phyloP scores from a whole-genome alignment of 106 monocot species.

The Phalaenopsis equestris region DNA sequence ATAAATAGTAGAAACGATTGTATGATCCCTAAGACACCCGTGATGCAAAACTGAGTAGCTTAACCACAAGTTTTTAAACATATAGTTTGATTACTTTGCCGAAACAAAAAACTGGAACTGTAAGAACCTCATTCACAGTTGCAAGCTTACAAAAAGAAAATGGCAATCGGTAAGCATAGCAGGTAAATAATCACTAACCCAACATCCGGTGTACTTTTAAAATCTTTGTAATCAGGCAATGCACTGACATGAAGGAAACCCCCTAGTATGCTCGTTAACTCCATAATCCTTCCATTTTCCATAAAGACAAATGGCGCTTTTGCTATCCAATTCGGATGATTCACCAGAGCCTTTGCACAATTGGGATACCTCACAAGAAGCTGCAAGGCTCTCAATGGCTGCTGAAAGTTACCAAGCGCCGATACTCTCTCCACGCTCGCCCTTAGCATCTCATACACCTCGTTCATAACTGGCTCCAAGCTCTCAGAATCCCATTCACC shows the following conservation, averaged over 20 bases:
- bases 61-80: too few relatives aligned
- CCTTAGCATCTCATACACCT: slow-evolving; percentile 50
- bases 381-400: slow-evolving; percentile 65
- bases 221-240: slow-evolving; percentile 58
- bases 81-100: too few relatives aligned
- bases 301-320: slow-evolving; percentile 26
- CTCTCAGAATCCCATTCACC: slow-evolving; percentile 55
- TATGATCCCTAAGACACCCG: too few relatives aligned
- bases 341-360: slow-evolving; percentile 81
- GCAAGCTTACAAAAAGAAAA: not conserved
- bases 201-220: slow-evolving; percentile 74
- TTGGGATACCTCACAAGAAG: slow-evolving; percentile 49
- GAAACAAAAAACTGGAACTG: not conserved
- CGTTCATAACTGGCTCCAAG: slow-evolving; percentile 51
- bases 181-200: slow-evolving; percentile 45
- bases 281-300: slow-evolving; percentile 66
- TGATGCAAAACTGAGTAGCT: too few relatives aligned
- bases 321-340: slow-evolving; percentile 78
- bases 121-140: not conserved
- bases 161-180: not conserved
- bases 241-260: slow-evolving; percentile 92
- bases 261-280: slow-evolving; percentile 66
- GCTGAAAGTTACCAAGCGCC: slow-evolving; percentile 84
- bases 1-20: too few relatives aligned
- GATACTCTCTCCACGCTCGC: slow-evolving; percentile 60